phyloP scores from a whole-genome alignment of 2,329 filamentous ascomycete genomes.

The Colletotrichum sp. region DNA sequence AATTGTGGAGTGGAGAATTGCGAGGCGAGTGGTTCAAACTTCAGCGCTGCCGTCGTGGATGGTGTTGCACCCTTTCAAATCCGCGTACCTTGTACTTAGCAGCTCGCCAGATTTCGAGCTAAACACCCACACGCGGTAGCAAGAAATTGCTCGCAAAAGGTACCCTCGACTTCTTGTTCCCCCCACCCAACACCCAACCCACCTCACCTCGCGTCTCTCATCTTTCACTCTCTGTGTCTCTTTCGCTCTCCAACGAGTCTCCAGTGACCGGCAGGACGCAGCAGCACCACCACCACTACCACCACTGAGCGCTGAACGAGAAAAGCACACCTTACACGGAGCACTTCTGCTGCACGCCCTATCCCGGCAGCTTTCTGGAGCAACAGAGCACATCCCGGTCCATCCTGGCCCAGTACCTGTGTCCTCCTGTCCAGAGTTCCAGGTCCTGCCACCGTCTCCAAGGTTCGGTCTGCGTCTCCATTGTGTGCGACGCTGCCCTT shows the following conservation, averaged over 20 bases:
- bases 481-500: conserved; percentile 17
- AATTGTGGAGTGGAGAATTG: neutral
- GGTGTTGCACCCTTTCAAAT: neutral
- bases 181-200: neutral
- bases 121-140: neutral
- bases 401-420: neutral
- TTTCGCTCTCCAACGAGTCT: neutral
- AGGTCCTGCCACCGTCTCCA: neutral
- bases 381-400: conserved; percentile 8
- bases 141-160: neutral
- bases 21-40: neutral
- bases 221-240: neutral
- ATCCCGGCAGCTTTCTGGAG: neutral
- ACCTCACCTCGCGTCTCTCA: neutral
- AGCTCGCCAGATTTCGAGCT: neutral
- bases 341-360: conserved; percentile 5
- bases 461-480: neutral
- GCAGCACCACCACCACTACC: neutral
- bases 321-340: conserved; percentile 1
- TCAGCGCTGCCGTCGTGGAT: neutral
- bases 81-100: neutral
- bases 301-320: neutral
- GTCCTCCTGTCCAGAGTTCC: neutral
- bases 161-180: neutral
- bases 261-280: neutral